Conservation (phyloP, 768 basidiomycete genomes). For the Termitomyces sp. region DNA sequence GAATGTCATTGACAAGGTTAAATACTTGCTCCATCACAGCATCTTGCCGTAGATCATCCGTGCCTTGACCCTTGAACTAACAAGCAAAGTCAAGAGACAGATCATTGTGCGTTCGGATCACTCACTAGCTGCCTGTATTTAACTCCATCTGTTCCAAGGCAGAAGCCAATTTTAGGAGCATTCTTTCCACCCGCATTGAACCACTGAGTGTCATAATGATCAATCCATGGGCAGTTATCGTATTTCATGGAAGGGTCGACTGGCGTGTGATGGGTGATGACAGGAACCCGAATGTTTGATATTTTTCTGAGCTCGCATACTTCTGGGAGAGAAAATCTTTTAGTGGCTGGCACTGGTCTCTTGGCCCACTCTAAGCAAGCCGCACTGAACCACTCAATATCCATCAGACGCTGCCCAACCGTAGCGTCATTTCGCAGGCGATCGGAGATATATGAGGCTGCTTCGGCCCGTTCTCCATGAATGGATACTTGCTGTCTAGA, state of each 20-base stretch:
- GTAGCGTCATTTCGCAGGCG: constrained; percentile 38
- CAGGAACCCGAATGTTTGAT: constrained; percentile 63
- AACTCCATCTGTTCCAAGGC: constrained; percentile 59
- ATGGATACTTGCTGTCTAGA: constrained; percentile 40
- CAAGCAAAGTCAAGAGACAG: constrained; percentile 1
- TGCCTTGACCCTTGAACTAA: constrained; percentile 88
- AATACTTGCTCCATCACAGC: constrained; percentile 99
- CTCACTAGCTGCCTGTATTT: constrained; percentile 68
- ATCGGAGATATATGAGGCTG: constrained; percentile 59
- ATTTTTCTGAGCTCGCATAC: constrained; percentile 42
- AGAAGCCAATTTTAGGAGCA: constrained; percentile 73
- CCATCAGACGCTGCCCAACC: constrained; percentile 33
- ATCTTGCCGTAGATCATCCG: constrained; percentile 93
- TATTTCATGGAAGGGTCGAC: constrained; percentile 71
- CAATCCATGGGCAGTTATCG: constrained; percentile 62
- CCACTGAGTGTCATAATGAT: constrained; percentile 53
- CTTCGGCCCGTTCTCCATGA: constrained; percentile 54
- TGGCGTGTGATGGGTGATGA: constrained; percentile 67
- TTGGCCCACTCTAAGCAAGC: constrained; percentile 75
- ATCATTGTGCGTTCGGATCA: not conserved
- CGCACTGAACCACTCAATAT: constrained; percentile 54
- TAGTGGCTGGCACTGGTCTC: constrained; percentile 37
- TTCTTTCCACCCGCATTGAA: constrained; percentile 72
- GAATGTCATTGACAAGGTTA: constrained; percentile 75
- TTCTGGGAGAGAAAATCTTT: constrained; percentile 35